Base-by-base conservation (phyloP, 116 monocot genomes). In the Trichopus zeylanicus region DNA sequence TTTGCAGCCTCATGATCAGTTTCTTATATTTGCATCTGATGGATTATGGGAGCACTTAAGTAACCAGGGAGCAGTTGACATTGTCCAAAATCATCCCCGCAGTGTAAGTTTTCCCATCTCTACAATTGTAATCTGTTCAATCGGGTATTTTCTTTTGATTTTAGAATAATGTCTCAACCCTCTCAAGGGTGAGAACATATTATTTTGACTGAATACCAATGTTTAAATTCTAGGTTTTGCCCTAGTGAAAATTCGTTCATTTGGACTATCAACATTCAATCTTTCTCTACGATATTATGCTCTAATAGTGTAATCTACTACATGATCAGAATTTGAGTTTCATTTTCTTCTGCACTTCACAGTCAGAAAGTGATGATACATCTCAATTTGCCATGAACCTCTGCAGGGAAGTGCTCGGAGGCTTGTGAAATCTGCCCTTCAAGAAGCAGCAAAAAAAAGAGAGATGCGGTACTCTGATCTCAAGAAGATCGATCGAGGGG, bases 391-490 rank as follows among this genome's bases (percentile, higher is more conserved):
- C 56, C 16, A 31, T 23, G 31, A 35, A 15, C 29, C 37, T 21
- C 26, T 66, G 32, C 73, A 86, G 85, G 85, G 85, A 56, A 81
- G 67, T 68, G 85, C 85, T 30, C 68, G 73, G 53, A 74, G 81
- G 64, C 77, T 86, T 19, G 55, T 86, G 23, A 78, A 77, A 57
- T 68, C 71, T 26, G 85, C 85, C 20, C 48, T 86, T 28, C 81
- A 74, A 53, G 81, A 78, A 66, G 85, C 85, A 28, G 85, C 85
- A 28, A 86, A 81, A 77, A 86, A 86, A 46, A 86, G 85, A 56
- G 85, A 86, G 56, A 86, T 86, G 85, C 77, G 85, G 58, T 86
- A 80, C 71, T 81, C 85, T 0, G 85, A 86, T 60, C 65, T 86
- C 51, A 86, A 74, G 64, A 86, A 81, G 67, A 86, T 86, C 7